phyloP scores from a whole-genome alignment of 2,329 filamentous ascomycete species.

The Ambrosiella xylebori region DNA sequence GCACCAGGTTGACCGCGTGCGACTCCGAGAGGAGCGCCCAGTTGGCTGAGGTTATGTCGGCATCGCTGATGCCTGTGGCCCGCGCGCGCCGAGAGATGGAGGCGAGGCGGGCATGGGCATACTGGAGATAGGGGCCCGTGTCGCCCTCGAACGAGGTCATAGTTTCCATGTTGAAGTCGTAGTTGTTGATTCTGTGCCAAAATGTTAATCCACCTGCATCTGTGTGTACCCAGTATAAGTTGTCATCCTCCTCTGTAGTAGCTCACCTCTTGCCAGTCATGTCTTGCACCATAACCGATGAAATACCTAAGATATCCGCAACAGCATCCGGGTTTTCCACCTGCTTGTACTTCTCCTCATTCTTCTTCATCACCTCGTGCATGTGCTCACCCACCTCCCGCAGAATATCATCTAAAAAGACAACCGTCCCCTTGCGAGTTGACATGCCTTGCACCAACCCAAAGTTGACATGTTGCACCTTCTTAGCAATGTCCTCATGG shows the following conservation, averaged over 20 bases:
- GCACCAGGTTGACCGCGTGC: constrained; percentile 56
- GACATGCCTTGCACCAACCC: constrained; percentile 55
- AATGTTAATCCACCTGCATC: constrained; percentile 1
- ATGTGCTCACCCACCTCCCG: constrained; percentile 78
- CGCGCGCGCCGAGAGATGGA: constrained; percentile 42
- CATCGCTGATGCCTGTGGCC: constrained; percentile 33
- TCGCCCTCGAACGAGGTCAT: constrained; percentile 78
- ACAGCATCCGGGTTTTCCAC: constrained; percentile 66
- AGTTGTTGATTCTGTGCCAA: constrained; percentile 39
- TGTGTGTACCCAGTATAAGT: constrained; percentile 1
- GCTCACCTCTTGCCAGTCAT: constrained; percentile 65
- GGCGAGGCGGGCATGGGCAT: constrained; percentile 57
- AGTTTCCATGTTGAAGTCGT: constrained; percentile 59
- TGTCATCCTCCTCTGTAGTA: neutral
- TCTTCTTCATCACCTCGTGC: constrained; percentile 93
- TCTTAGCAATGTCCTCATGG: constrained; percentile 46
- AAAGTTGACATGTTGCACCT: constrained; percentile 61
- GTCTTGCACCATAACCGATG: constrained; percentile 93
- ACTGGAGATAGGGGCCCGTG: constrained; percentile 72
- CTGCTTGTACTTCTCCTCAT: constrained; percentile 77
- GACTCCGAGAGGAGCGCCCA: constrained; percentile 51
- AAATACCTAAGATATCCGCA: constrained; percentile 82
- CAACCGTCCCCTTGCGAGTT: constrained; percentile 56
- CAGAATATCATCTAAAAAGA: constrained; percentile 57
- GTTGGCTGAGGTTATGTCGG: constrained; percentile 46